Percentiles rank a stretch among this genome's conserved stretches.
These are phyloP conservation scores for Firmiana major DNA, from an alignment of 345 rosid species.

Conservation along the genomic window DNA sequence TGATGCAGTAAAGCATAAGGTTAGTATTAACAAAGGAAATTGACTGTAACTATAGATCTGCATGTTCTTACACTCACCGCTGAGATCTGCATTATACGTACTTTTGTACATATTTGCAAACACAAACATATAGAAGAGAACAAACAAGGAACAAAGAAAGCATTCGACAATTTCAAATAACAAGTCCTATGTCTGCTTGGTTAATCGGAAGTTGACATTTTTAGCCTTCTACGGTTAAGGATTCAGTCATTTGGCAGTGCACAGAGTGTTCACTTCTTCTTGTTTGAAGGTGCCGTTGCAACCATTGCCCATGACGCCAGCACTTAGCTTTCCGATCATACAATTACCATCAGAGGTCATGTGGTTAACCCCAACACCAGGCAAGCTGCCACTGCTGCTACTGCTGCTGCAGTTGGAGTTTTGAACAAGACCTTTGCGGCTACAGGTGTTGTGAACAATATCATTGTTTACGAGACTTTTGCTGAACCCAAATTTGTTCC, in stretches of 20 bases:
- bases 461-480: slow-evolving; percentile 17
- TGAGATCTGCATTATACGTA: too few species aligned
- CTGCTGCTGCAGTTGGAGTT: slow-evolving; percentile 8
- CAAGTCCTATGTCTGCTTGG: neutral
- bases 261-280: slow-evolving; percentile 7
- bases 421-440: slow-evolving; percentile 1
- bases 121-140: neutral
- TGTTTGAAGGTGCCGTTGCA: slow-evolving; percentile 18
- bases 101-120: neutral
- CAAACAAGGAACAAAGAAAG: neutral
- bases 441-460: neutral
- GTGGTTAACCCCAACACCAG: slow-evolving; percentile 16
- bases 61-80: too few species aligned
- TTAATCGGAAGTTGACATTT: neutral
- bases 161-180: neutral
- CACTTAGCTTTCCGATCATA: slow-evolving; percentile 11
- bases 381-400: slow-evolving; percentile 18
- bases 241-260: slow-evolving; percentile 11
- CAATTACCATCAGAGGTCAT: slow-evolving; percentile 5
- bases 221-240: neutral
- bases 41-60: neutral
- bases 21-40: neutral
- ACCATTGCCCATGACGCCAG: slow-evolving; percentile 8
- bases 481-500: slow-evolving; percentile 14
- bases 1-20: neutral